Evolutionary conservation across 2,329 filamentous ascomycete genomes (phyloP), one percentile per base, ranked within the genome.

Genomic region (Ceratocystis alfenasii): DNA sequence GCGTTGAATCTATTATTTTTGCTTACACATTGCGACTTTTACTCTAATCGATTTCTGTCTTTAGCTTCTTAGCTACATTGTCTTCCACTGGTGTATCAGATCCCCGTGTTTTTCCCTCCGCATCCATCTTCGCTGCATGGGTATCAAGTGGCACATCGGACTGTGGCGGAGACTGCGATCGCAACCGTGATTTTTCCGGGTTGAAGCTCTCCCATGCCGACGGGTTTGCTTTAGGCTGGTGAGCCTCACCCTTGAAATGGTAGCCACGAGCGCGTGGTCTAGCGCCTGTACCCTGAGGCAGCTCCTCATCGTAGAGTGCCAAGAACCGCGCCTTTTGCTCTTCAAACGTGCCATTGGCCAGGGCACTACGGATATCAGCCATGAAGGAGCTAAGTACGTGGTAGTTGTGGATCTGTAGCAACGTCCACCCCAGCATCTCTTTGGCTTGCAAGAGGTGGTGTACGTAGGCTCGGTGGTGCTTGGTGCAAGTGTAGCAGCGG

Each of bases 401-500:
- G 73, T 95, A 86, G 74, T 99, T 99, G 76, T 99, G 94, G 2
- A 96, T 81, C 74, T 97, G 93, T 6, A 99, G 80, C 6, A 99
- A 80, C 0, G 87, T 89, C 94, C 94, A 99, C 28, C 88, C 93
- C 3, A 96, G 84, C 94, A 99, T 97, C 75, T 99, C 94, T 72
- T 92, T 95, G 0, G 94, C 91, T 60, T 84, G 81, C 5, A 99
- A 83, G 0, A 97, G 81, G 74, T 99, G 94, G 69, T 91, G 87
- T 45, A 99, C 73, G 75, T 89, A 99, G 0, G 94, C 93, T 62
- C 87, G 80, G 75, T 96, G 90, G 74, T 97, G 93, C 20, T 82
- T 83, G 1, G 79, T 83, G 78, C 94, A 99, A 25, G 90, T 80
- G 74, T 95, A 93, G 79, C 94, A 99, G 63, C 76, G 71, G 74